Evolutionary conservation across 139 green algal genomes (phyloP).

Genomic region (Nannochloris sp.): DNA sequence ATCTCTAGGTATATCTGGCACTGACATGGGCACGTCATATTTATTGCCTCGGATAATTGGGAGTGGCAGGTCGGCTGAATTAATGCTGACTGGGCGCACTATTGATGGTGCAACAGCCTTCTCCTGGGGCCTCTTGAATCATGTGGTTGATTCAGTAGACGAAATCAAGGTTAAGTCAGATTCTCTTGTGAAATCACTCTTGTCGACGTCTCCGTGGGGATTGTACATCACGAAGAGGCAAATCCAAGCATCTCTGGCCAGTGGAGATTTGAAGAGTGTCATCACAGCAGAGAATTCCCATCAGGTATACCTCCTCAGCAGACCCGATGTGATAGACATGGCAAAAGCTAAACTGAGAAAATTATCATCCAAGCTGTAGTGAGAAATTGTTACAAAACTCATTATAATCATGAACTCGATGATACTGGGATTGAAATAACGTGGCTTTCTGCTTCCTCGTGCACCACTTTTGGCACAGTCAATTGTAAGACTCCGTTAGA

Average conservation of each 20-base stretch:
- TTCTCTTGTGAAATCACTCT: constrained; percentile 11
- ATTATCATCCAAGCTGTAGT: background rate
- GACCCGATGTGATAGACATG: background rate
- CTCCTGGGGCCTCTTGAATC: constrained; percentile 22
- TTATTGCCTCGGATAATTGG: constrained; percentile 21
- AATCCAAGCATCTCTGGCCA: constrained; percentile 13
- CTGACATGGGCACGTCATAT: constrained; percentile 27
- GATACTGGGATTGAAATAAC: constrained; percentile 4
- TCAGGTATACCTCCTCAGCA: constrained; percentile 29
- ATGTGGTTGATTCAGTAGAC: constrained; percentile 1
- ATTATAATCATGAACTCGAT: no score
- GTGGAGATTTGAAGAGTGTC: constrained; percentile 10
- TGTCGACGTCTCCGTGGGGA: background rate
- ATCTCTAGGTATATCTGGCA: constrained; percentile 22
- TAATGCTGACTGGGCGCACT: constrained; percentile 25
- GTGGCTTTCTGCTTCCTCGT: background rate
- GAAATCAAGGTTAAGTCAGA: constrained; percentile 5
- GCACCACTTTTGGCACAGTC: constrained; percentile 5
- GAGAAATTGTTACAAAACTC: background rate
- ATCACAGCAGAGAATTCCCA: constrained; percentile 19
- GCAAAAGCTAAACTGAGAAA: constrained; percentile 4
- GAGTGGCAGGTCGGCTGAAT: constrained; percentile 16
- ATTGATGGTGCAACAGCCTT: constrained; percentile 15
- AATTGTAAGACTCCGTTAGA: constrained; percentile 4
- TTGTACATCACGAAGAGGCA: constrained; percentile 31